Conservation (phyloP, 228 moss, liverwort and hornwort genomes). For the Sphagnum fallax region DNA sequence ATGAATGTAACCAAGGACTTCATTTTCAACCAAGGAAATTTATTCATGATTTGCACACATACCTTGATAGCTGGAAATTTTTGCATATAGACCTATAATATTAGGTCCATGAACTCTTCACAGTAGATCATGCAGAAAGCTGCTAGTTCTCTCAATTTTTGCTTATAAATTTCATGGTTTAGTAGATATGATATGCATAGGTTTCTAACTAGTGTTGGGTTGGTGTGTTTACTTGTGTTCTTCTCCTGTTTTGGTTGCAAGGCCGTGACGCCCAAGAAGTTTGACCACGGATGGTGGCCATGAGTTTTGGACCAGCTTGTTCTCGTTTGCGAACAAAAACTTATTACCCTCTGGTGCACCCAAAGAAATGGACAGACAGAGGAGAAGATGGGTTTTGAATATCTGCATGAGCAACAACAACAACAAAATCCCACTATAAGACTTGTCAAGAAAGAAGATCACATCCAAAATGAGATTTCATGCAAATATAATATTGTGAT, state of each 20-base stretch:
- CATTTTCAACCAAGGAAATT: not conserved
- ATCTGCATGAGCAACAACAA: constrained; percentile 1
- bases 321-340: constrained; percentile 37
- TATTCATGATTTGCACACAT: not conserved
- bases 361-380: constrained; percentile 4
- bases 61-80: not conserved
- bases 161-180: too few species aligned
- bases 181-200: not conserved
- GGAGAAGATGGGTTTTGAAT: constrained; percentile 26
- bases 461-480: too few species aligned
- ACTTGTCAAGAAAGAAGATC: too few species aligned
- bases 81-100: not conserved
- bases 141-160: not conserved
- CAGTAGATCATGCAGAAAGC: not conserved
- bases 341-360: constrained; percentile 26
- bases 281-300: constrained; percentile 15
- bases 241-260: constrained; percentile 9
- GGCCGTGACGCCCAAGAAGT: constrained; percentile 21
- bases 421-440: too few species aligned
- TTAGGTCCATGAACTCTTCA: not conserved
- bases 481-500: too few species aligned
- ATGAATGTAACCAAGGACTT: not conserved
- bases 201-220: not conserved
- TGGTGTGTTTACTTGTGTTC: constrained; percentile 9
- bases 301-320: constrained; percentile 21